These are phyloP conservation scores for Claviceps lovelessii DNA, from an alignment of 2,329 filamentous ascomycete genomes.

Conservation along the genomic window DNA sequence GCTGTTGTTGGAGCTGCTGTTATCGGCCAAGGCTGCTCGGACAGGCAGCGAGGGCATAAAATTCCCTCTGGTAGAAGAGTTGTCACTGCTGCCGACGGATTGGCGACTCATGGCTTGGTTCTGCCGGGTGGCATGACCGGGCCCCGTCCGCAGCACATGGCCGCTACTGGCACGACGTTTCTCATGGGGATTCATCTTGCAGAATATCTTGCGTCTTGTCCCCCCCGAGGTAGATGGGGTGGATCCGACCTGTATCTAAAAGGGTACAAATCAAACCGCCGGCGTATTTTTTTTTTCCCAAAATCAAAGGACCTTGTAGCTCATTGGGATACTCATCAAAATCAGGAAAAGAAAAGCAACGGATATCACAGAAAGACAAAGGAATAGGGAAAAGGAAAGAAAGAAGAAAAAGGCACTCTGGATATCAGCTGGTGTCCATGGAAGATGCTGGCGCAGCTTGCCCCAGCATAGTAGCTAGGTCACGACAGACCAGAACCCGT, in stretches of 20 bases:
- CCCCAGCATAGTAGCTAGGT: background rate
- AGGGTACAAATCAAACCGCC: no score
- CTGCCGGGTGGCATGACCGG: slow-evolving; percentile 9
- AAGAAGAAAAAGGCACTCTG: background rate
- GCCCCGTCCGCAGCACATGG: slow-evolving; percentile 11
- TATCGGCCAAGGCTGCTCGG: background rate
- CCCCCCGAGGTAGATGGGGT: no score
- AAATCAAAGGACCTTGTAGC: no score
- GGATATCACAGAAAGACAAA: background rate
- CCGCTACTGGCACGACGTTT: slow-evolving; percentile 27
- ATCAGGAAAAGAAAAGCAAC: background rate
- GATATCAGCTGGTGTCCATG: background rate
- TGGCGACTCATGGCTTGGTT: slow-evolving; percentile 5
- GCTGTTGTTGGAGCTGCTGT: slow-evolving; percentile 12
- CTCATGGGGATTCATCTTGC: slow-evolving; percentile 21
- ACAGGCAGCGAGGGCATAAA: no score
- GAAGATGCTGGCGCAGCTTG: background rate
- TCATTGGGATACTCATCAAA: no score
- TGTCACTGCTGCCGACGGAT: background rate
- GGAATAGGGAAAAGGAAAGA: no score
- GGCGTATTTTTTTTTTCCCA: no score
- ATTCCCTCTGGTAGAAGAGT: background rate
- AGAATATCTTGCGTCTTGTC: background rate
- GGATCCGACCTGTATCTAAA: no score
- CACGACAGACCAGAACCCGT: no score